A percentile compares a stretch with the other conserved stretches of the same genome.
These are phyloP conservation scores for Lojkania enalia DNA, from an alignment of 2,329 filamentous ascomycete species.

Conservation along the genomic window DNA sequence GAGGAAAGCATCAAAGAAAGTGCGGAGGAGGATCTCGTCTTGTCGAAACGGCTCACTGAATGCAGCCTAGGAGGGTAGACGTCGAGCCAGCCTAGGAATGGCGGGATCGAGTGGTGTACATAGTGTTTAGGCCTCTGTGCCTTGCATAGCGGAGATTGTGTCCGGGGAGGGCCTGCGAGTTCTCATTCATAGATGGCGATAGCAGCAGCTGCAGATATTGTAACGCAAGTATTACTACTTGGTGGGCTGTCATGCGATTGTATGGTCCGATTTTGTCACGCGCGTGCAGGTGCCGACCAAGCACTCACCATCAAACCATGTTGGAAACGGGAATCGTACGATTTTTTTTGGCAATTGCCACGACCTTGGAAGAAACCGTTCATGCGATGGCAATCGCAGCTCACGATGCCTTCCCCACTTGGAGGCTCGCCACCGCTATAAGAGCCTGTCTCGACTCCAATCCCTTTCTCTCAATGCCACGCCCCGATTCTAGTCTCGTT, in stretches of 20 bases:
- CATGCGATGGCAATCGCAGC: constrained; percentile 4
- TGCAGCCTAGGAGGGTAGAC: too few relatives aligned
- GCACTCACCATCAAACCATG: constrained; percentile 7
- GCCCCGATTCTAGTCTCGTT: not conserved
- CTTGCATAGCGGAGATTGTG: too few relatives aligned
- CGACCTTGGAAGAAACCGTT: not conserved
- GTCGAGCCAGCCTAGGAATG: too few relatives aligned
- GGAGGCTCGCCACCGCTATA: not conserved
- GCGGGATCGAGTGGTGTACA: not conserved
- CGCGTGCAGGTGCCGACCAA: constrained; percentile 5
- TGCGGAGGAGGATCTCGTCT: too few relatives aligned
- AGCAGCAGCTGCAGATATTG: too few relatives aligned
- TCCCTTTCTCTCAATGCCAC: constrained; percentile 6
- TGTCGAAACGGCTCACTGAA: too few relatives aligned
- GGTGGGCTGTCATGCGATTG: not conserved
- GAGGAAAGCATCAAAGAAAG: too few relatives aligned
- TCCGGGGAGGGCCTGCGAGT: too few relatives aligned
- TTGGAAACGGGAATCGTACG: constrained; percentile 7
- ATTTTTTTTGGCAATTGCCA: constrained; percentile 2
- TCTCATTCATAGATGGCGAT: too few relatives aligned
- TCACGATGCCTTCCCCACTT: not conserved
- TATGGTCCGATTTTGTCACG: constrained; percentile 1
- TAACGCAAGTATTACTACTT: too few relatives aligned
- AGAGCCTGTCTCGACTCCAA: not conserved
- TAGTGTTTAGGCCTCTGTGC: too few relatives aligned